A percentile compares a stretch with the other conserved stretches of the same genome.
Conservation (phyloP, 2,329 filamentous ascomycete genomes). For the Blumeria graminis region DNA sequence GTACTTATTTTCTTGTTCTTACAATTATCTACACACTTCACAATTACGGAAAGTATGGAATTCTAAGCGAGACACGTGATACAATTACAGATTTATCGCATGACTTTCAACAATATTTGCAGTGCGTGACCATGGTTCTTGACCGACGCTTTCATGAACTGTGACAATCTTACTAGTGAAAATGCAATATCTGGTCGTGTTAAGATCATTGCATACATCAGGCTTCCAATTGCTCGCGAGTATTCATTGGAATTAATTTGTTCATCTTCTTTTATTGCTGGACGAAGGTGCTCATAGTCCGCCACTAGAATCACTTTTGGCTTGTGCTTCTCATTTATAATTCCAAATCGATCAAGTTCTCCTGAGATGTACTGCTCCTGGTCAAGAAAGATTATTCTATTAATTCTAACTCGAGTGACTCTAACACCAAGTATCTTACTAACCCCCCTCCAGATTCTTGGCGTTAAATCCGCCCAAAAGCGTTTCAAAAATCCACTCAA, state of each 20-base stretch:
- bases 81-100: too few species aligned
- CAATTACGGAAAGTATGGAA: too few species aligned
- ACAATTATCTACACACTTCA: too few species aligned
- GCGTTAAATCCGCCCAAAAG: not conserved
- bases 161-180: not conserved
- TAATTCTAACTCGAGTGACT: not conserved
- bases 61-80: too few species aligned
- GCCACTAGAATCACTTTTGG: not conserved
- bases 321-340: not conserved
- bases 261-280: not conserved
- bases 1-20: too few species aligned
- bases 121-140: not conserved
- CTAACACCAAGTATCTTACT: not conserved
- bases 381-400: not conserved
- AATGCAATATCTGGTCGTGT: not conserved
- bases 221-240: not conserved
- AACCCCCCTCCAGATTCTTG: not conserved
- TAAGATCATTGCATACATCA: not conserved
- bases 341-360: not conserved
- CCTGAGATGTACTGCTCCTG: not conserved
- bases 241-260: not conserved
- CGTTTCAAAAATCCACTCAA: not conserved
- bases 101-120: too few species aligned
- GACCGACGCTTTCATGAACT: not conserved
- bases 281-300: not conserved